Conservation (phyloP, 805 yeast genomes). For the Maudiozyma bulderi region DNA sequence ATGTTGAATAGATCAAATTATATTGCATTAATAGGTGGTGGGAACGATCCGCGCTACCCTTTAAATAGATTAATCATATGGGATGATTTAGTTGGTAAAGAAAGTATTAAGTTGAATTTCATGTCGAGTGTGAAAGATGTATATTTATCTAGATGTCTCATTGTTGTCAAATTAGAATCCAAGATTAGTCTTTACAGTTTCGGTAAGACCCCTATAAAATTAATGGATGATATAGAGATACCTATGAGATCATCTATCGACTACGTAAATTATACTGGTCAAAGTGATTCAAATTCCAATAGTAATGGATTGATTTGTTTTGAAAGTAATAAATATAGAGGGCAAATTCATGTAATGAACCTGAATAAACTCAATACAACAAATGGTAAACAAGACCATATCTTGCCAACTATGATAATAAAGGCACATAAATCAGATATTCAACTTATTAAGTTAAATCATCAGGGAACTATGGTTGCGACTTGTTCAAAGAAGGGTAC, state of each 20-base stretch:
- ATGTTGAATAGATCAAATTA: constrained; percentile 91
- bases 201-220: constrained; percentile 63
- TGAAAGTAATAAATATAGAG: constrained; percentile 11
- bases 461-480: constrained; percentile 72
- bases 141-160: constrained; percentile 61
- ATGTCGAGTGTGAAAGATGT: constrained; percentile 67
- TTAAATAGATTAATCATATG: constrained; percentile 75
- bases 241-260: constrained; percentile 17
- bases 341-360: constrained; percentile 26
- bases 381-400: constrained; percentile 9
- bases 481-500: constrained; percentile 90
- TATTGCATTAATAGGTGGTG: constrained; percentile 85
- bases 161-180: constrained; percentile 60
- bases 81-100: constrained; percentile 80
- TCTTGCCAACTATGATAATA: constrained; percentile 37
- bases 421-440: constrained; percentile 80
- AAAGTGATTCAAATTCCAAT: constrained; percentile 4
- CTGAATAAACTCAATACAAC: constrained; percentile 6
- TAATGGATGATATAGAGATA: constrained; percentile 25
- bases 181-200: constrained; percentile 72
- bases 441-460: constrained; percentile 56
- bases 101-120: constrained; percentile 66
- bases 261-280: constrained; percentile 12
- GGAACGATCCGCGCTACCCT: constrained; percentile 67
- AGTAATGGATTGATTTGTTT: constrained; percentile 4